Conservation (phyloP, 164 flowering plant genomes). For the Protea cynaroides region DNA sequence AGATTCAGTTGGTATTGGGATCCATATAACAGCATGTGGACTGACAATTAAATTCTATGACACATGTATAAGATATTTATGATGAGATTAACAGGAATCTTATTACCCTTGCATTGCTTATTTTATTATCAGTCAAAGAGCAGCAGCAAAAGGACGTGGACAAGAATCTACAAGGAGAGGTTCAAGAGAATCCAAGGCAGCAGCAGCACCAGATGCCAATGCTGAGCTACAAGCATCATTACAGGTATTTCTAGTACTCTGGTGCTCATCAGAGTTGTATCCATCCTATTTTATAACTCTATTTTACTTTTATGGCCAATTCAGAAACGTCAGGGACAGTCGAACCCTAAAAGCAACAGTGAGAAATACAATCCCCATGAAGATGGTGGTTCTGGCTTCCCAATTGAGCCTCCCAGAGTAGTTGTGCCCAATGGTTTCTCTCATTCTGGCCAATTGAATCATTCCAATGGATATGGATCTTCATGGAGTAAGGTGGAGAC, state of each 20-base stretch:
- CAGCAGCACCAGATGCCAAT: conserved; percentile 62
- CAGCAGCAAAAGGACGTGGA: conserved; percentile 37
- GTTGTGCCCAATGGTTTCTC: conserved; percentile 17
- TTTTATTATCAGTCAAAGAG: conserved; percentile 41
- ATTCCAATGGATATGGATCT: conserved; percentile 17
- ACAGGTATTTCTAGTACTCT: conserved; percentile 26
- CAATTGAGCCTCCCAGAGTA: conserved; percentile 46
- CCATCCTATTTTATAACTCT: conserved; percentile 1
- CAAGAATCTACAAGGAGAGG: conserved; percentile 36
- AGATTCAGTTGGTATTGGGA: no score
- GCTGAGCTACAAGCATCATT: conserved; percentile 48
- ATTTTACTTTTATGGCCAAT: conserved; percentile 7
- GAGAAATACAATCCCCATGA: conserved; percentile 47
- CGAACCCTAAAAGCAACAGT: conserved; percentile 48
- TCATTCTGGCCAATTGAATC: conserved; percentile 26
- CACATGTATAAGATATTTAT: no score
- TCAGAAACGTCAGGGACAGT: conserved; percentile 42
- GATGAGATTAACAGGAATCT: not conserved
- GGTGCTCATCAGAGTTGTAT: conserved; percentile 1
- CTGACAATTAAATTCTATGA: no score
- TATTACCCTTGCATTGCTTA: not conserved
- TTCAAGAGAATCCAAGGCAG: conserved; percentile 42
- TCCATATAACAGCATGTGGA: no score
- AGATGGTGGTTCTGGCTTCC: conserved; percentile 49
- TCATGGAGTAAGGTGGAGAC: not conserved